Base-by-base conservation (phyloP, 768 basidiomycete species). In the Piloderma croceum region DNA sequence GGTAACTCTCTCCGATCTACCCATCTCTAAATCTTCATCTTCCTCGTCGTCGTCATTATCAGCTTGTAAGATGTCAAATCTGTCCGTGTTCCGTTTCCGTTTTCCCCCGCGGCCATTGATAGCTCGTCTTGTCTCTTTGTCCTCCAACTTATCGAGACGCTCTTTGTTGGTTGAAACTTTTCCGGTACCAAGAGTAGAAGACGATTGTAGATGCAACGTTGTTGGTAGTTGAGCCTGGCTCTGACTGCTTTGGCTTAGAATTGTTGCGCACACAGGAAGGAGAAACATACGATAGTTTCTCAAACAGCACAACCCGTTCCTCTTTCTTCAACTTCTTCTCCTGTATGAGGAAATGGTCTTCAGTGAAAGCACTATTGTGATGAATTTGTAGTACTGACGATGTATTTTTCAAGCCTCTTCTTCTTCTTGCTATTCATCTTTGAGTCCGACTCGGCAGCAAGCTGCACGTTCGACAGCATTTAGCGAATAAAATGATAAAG, bases 311-410 rank as follows among this genome's bases (percentile, higher is more conserved):
- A 4, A 77, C 54, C 33, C 91, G 77, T 45, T 90, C 89, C 54
- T 96, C 92, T 58, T 91, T 89, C 63, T 85, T 90, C 35, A 94
- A 65, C 62, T 93, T 93, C 65, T 92, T 92, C 36, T 90, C 85
- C 90, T 92, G 46, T 35, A 42, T 2, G 33, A 6, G n/a, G 31
- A 21, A 39, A 46, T 9, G 44, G 44, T 9, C 44, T 23, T 38
- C 17, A 23, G 38, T 40, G 11, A 22, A 15, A 22, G 12, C 6
- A 31, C 12, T 35, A 38, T 13, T 10, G 25, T 31, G 29, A 9
- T 4, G 32, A 25, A n/a, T 31, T 7, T 7, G 34, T 15, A 25
- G 31, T 10, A 63, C 83, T 52, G 41, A 90, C 90, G 52, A 97
- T 92, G 54, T 91, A 98, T 47, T 89, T 89, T 47, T 97, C 93